These are phyloP conservation scores for Physcia stellaris DNA, from an alignment of 495 filamentous ascomycete species.

Conservation along the genomic window DNA sequence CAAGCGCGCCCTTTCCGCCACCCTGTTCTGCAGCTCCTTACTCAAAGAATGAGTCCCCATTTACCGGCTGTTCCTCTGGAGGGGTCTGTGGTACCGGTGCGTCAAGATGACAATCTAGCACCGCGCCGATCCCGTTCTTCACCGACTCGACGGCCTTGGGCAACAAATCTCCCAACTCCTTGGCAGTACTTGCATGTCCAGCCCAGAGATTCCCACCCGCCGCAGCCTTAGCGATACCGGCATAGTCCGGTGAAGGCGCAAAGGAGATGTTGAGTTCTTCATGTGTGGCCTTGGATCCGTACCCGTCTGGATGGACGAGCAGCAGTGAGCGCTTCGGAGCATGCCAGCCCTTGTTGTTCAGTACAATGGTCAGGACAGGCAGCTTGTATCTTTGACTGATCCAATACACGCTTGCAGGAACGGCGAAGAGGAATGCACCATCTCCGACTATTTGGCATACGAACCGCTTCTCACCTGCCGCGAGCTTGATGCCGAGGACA, in stretches of 20 bases:
- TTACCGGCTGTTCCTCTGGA: too few species aligned
- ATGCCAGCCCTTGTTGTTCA: constrained; percentile 96
- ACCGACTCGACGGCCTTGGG: constrained; percentile 56
- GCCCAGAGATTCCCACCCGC: constrained; percentile 66
- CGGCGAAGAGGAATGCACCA: constrained; percentile 78
- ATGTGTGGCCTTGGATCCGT: constrained; percentile 63
- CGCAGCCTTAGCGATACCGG: constrained; percentile 83
- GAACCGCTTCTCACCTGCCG: constrained; percentile 55
- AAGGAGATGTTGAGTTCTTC: constrained; percentile 87
- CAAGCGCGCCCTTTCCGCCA: too few species aligned
- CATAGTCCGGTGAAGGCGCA: constrained; percentile 72
- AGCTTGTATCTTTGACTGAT: constrained; percentile 76
- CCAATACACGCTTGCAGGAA: constrained; percentile 90
- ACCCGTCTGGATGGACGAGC: constrained; percentile 72
- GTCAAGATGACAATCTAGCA: constrained; percentile 44
- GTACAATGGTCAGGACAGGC: constrained; percentile 75
- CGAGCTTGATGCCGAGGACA: constrained; percentile 78
- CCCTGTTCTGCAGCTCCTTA: too few species aligned
- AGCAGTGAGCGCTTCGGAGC: constrained; percentile 63
- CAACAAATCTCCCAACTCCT: constrained; percentile 45
- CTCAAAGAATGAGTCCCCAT: too few species aligned
- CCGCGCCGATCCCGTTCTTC: constrained; percentile 50
- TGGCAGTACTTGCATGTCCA: constrained; percentile 47
- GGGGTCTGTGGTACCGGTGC: too few species aligned
- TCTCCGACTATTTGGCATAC: constrained; percentile 91